phyloP scores from a whole-genome alignment of 2,329 filamentous ascomycete species.

The Xylogone sp. region DNA sequence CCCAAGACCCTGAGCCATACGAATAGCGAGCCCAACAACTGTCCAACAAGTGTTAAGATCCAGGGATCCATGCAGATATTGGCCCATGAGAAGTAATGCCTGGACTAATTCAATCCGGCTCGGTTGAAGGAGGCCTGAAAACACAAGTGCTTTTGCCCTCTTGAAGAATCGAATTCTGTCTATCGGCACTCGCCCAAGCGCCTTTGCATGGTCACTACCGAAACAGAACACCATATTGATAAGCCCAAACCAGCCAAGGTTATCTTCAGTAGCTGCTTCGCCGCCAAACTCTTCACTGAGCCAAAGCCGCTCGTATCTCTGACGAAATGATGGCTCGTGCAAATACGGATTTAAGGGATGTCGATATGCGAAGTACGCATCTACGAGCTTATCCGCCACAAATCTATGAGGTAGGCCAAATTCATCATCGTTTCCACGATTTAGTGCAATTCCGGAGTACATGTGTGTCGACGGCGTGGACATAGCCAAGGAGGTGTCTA shows the following conservation, averaged over 20 bases:
- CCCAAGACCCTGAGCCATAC: conserved; percentile 26
- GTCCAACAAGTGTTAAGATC: conserved; percentile 29
- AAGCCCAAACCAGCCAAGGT: background rate
- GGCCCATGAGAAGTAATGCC: conserved; percentile 83
- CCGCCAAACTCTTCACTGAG: background rate
- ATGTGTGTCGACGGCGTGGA: background rate
- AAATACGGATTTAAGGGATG: background rate
- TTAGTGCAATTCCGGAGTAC: background rate
- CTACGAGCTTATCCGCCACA: background rate
- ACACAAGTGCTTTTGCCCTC: conserved; percentile 82
- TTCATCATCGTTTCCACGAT: background rate
- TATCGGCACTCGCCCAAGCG: conserved; percentile 58
- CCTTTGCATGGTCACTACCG: background rate
- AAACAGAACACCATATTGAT: background rate
- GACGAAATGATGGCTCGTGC: background rate
- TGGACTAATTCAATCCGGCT: conserved; percentile 96
- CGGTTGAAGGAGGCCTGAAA: conserved; percentile 96
- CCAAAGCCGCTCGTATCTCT: background rate
- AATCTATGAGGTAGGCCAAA: background rate
- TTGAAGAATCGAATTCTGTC: conserved; percentile 94
- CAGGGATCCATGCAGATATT: conserved; percentile 26
- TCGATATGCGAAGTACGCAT: background rate
- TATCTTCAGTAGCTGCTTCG: background rate
- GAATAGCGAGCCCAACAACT: conserved; percentile 25
- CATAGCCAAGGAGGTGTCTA: background rate